Percentiles rank a stretch among this genome's conserved stretches.
These are phyloP conservation scores for Scortechinia acanthostroma DNA, from an alignment of 2,329 filamentous ascomycete genomes.

Conservation along the genomic window DNA sequence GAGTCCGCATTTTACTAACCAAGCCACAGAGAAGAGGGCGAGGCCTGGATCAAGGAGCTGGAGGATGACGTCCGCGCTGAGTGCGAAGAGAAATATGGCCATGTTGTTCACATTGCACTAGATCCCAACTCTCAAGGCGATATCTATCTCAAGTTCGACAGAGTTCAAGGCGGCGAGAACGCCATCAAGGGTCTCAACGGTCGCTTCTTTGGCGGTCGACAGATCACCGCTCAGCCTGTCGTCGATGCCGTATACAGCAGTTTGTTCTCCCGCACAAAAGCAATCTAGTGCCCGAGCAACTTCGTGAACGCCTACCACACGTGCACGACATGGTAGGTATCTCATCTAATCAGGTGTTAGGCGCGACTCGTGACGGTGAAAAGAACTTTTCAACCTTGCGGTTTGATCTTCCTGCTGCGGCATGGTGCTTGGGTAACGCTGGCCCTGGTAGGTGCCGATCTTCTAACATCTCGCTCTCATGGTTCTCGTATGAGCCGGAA, in stretches of 20 bases:
- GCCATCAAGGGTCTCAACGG: slow-evolving; percentile 97
- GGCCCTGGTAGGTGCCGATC: not conserved
- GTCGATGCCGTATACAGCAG: slow-evolving; percentile 98
- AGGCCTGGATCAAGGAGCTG: slow-evolving; percentile 84
- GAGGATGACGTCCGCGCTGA: slow-evolving; percentile 89
- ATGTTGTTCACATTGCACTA: slow-evolving; percentile 92
- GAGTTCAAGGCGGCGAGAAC: slow-evolving; percentile 89
- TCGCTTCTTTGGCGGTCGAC: slow-evolving; percentile 85
- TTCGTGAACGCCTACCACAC: not conserved
- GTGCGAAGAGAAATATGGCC: slow-evolving; percentile 91
- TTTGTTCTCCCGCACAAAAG: slow-evolving; percentile 81
- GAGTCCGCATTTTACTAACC: no score
- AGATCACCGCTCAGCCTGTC: slow-evolving; percentile 90
- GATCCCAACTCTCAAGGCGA: slow-evolving; percentile 91
- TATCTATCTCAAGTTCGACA: slow-evolving; percentile 97
- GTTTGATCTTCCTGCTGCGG: not conserved
- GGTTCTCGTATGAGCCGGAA: not conserved
- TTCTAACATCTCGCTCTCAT: not conserved
- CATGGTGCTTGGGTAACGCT: not conserved
- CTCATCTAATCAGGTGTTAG: not conserved
- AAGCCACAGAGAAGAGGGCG: slow-evolving; percentile 67
- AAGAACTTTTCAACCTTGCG: not conserved
- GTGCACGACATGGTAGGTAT: not conserved
- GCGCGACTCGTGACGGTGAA: not conserved
- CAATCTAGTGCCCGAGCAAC: slow-evolving; percentile 47